Evolutionary conservation across 352 stramenopile genomes (phyloP).

Genomic region (Pythium dissotocum): DNA sequence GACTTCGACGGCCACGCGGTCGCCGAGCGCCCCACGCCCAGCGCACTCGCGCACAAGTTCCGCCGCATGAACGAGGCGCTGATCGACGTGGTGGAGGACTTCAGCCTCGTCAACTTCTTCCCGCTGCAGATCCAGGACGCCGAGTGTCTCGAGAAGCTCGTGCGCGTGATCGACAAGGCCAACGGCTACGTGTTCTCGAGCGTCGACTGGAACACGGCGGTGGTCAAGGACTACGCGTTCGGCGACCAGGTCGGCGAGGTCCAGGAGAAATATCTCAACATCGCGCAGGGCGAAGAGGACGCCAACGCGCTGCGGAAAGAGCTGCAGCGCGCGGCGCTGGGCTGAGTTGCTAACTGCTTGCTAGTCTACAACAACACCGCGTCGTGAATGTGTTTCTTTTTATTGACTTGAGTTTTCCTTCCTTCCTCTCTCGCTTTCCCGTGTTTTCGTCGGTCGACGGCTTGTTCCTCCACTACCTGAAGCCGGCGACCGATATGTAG

Average conservation of each 20-base stretch:
- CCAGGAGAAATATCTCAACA: slow-evolving; percentile 77
- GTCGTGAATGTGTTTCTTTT: slow-evolving; percentile 14
- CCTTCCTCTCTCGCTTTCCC: background rate
- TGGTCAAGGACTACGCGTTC: slow-evolving; percentile 74
- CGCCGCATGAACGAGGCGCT: slow-evolving; percentile 83
- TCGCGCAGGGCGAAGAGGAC: slow-evolving; percentile 31
- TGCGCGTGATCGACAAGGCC: slow-evolving; percentile 81
- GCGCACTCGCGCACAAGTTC: slow-evolving; percentile 51
- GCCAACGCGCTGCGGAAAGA: slow-evolving; percentile 34
- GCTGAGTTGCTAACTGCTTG: background rate
- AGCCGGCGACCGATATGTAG: background rate
- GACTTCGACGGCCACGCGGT: slow-evolving; percentile 30
- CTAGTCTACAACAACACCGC: background rate
- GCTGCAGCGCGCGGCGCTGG: slow-evolving; percentile 32
- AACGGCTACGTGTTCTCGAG: slow-evolving; percentile 83
- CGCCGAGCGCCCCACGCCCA: slow-evolving; percentile 34
- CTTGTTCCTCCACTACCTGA: background rate
- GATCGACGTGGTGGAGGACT: slow-evolving; percentile 87
- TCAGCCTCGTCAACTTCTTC: slow-evolving; percentile 83
- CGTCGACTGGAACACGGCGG: slow-evolving; percentile 76
- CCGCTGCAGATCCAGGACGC: slow-evolving; percentile 82
- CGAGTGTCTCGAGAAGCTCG: slow-evolving; percentile 57
- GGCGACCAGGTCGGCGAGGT: slow-evolving; percentile 57
- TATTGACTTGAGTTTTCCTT: slow-evolving; percentile 6
- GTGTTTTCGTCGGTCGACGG: background rate